phyloP scores from a whole-genome alignment of 2,329 filamentous ascomycete genomes.

The Hypoxylon sp. region DNA sequence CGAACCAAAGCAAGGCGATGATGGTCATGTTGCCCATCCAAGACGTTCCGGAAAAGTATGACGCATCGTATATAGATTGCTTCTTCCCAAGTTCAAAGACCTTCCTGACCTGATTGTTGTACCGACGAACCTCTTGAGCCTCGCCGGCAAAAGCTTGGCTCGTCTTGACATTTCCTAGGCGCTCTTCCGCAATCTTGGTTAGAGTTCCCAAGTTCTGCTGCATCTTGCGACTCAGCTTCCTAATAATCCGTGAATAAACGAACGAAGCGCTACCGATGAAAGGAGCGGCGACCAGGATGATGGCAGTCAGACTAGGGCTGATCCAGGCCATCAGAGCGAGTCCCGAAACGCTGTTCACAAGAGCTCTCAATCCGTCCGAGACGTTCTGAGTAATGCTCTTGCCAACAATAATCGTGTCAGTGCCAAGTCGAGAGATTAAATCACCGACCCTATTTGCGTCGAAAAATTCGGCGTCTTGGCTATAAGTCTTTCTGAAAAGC shows the following conservation, averaged over 20 bases:
- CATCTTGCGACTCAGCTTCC: slow-evolving; percentile 91
- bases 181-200: slow-evolving; percentile 97
- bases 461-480: slow-evolving; percentile 99
- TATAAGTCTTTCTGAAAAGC: slow-evolving; percentile 90
- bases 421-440: slow-evolving; percentile 93
- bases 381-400: slow-evolving; percentile 99
- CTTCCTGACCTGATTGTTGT: slow-evolving; percentile 91
- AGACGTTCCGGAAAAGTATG: slow-evolving; percentile 89
- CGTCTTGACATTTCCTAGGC: slow-evolving; percentile 96
- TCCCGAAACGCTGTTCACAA: slow-evolving; percentile 91
- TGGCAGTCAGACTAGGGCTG: slow-evolving; percentile 88
- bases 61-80: slow-evolving; percentile 90
- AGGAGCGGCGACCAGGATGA: slow-evolving; percentile 89
- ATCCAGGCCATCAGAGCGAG: slow-evolving; percentile 97
- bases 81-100: slow-evolving; percentile 91
- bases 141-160: slow-evolving; percentile 97
- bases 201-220: slow-evolving; percentile 93
- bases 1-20: slow-evolving; percentile 88
- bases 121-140: slow-evolving; percentile 88
- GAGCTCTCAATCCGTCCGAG: slow-evolving; percentile 91
- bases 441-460: slow-evolving; percentile 98
- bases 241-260: slow-evolving; percentile 89
- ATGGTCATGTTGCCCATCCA: slow-evolving; percentile 98
- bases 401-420: slow-evolving; percentile 97
- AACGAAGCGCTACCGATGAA: slow-evolving; percentile 92